Percentiles rank a stretch among this genome's conserved stretches.
These are phyloP conservation scores for Eimeria tenella DNA, from an alignment of 169 alveolate genomes.

Conservation along the genomic window DNA sequence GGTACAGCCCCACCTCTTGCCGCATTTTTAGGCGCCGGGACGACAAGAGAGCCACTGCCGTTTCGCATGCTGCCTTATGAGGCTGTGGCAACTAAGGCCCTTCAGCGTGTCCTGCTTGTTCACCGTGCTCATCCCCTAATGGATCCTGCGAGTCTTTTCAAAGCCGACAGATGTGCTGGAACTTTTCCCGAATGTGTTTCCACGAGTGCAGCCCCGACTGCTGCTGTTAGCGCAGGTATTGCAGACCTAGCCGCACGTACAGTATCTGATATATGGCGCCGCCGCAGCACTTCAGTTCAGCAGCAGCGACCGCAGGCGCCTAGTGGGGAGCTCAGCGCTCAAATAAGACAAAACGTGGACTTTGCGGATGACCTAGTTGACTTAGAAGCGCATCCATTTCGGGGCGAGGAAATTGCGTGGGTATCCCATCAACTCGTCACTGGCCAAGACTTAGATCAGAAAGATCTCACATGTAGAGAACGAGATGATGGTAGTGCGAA, in stretches of 20 bases:
- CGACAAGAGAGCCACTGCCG: slow-evolving; percentile 55
- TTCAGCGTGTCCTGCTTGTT: slow-evolving; percentile 36
- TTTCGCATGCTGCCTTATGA: slow-evolving; percentile 19
- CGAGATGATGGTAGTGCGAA: not conserved
- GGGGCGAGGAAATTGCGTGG: not conserved
- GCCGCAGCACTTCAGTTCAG: not conserved
- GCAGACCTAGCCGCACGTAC: slow-evolving; percentile 51
- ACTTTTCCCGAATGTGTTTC: slow-evolving; percentile 17
- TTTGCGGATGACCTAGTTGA: slow-evolving; percentile 11
- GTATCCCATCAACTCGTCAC: not conserved
- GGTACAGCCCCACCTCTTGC: slow-evolving; percentile 71
- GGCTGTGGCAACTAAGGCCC: slow-evolving; percentile 70
- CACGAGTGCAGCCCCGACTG: slow-evolving; percentile 21
- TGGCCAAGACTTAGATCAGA: not conserved
- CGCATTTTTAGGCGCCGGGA: slow-evolving; percentile 67
- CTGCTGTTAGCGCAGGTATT: slow-evolving; percentile 4
- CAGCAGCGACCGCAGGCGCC: slow-evolving; percentile 11
- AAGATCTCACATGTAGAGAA: too few species aligned
- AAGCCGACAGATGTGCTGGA: not conserved
- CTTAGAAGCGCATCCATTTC: not conserved
- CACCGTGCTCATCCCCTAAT: slow-evolving; percentile 70
- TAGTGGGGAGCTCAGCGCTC: not conserved
- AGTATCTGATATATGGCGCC: slow-evolving; percentile 29
- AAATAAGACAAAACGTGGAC: not conserved
- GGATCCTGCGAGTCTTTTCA: slow-evolving; percentile 24